Percentiles rank a stretch among this genome's conserved stretches.
phyloP scores from a whole-genome alignment of 805 yeast species.

The Candida ovalis region DNA sequence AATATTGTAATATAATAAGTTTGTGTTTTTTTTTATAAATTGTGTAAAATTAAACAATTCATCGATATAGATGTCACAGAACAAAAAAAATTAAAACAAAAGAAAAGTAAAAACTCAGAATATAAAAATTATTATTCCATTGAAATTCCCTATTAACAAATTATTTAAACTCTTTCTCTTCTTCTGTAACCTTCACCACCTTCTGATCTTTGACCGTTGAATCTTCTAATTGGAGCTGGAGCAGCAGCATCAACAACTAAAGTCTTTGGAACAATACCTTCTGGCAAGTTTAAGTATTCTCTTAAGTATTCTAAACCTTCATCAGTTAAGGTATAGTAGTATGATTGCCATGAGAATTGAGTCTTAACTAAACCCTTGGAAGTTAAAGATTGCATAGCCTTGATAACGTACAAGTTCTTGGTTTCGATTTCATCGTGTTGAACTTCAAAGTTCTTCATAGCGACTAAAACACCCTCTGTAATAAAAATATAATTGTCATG shows the following conservation, averaged over 20 bases:
- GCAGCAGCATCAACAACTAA: conserved; percentile 94
- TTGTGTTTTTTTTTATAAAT: conserved; percentile 1
- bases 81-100: neutral
- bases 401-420: conserved; percentile 95
- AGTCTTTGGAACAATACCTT: conserved; percentile 97
- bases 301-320: conserved; percentile 99
- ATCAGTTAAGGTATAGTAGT: conserved; percentile 99
- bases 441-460: conserved; percentile 98
- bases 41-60: conserved; percentile 5
- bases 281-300: conserved; percentile 98
- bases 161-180: conserved; percentile 43
- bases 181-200: conserved; percentile 55
- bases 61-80: conserved; percentile 4
- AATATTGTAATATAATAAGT: neutral
- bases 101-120: conserved; percentile 1
- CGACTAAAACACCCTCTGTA: conserved; percentile 98
- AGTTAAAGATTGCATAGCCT: conserved; percentile 98
- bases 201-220: conserved; percentile 51
- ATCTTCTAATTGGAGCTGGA: conserved; percentile 52
- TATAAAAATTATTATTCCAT: conserved; percentile 3
- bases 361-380: conserved; percentile 99
- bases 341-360: conserved; percentile 99
- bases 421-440: conserved; percentile 98
- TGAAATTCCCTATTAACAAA: conserved; percentile 5
- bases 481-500: neutral